A percentile compares a stretch with the other conserved stretches of the same genome.
Conservation (phyloP, 106 monocot genomes). For the Dendrobium officinale region DNA sequence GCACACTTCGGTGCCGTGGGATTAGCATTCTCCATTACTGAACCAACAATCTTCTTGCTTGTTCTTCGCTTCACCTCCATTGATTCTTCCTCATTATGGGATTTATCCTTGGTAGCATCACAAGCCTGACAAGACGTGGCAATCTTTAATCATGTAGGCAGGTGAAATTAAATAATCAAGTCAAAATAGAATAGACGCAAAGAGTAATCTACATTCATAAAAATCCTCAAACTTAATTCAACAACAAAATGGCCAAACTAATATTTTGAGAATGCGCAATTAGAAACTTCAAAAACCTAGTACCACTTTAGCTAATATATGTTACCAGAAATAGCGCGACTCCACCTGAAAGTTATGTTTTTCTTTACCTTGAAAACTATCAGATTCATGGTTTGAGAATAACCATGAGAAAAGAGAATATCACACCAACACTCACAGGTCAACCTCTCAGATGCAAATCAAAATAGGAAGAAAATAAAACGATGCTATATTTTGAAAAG, state of each 20-base stretch:
- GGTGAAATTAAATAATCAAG: neutral
- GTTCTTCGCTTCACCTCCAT: constrained; percentile 22
- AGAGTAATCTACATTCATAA: neutral
- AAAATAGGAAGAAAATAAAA: too few relatives aligned
- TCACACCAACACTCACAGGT: too few relatives aligned
- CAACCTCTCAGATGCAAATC: too few relatives aligned
- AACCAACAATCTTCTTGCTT: constrained; percentile 17
- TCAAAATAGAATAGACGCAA: neutral
- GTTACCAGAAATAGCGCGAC: too few relatives aligned
- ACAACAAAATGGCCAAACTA: neutral
- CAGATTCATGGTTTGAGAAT: too few relatives aligned
- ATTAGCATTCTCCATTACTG: constrained; percentile 26
- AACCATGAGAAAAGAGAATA: too few relatives aligned
- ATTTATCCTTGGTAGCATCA: constrained; percentile 30
- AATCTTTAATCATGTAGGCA: neutral
- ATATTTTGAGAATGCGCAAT: neutral
- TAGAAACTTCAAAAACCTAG: too few relatives aligned
- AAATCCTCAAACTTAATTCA: neutral
- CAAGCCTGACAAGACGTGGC: constrained; percentile 14
- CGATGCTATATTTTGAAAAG: too few relatives aligned
- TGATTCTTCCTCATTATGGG: constrained; percentile 24
- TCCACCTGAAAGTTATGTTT: too few relatives aligned
- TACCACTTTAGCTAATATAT: too few relatives aligned
- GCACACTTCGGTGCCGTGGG: constrained; percentile 27
- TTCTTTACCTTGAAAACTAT: too few relatives aligned